A percentile compares a stretch with the other conserved stretches of the same genome.
phyloP scores from a whole-genome alignment of 1,139 yeast genomes.

The Saccharomyces hybrid region DNA sequence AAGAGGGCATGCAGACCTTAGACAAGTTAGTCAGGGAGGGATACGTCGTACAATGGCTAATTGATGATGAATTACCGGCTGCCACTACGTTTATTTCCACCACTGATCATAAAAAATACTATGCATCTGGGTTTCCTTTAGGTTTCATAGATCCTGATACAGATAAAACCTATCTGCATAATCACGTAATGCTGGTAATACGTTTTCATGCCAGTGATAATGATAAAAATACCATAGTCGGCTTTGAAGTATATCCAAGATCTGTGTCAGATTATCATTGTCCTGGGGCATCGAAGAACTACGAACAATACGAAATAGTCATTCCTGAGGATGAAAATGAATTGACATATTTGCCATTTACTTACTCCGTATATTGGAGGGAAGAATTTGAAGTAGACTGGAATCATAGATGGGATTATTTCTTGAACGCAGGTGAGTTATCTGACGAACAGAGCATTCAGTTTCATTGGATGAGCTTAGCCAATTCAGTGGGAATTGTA shows the following conservation, averaged over 20 bases:
- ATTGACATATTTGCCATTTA: conserved; percentile 51
- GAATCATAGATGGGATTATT: conserved; percentile 68
- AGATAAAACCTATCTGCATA: conserved; percentile 55
- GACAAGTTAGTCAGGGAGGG: conserved; percentile 56
- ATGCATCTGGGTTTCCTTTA: conserved; percentile 80
- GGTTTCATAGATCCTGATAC: conserved; percentile 52
- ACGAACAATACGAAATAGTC: conserved; percentile 45
- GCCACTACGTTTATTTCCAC: conserved; percentile 76
- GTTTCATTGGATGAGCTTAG: conserved; percentile 27
- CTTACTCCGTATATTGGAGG: conserved; percentile 85
- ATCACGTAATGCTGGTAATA: conserved; percentile 74
- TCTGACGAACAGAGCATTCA: conserved; percentile 14
- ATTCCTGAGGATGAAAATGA: conserved; percentile 30
- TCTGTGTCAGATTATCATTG: conserved; percentile 61
- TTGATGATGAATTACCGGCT: conserved; percentile 74
- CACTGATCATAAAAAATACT: conserved; percentile 54
- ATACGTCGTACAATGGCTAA: conserved; percentile 75
- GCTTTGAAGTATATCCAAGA: conserved; percentile 84
- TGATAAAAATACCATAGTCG: conserved; percentile 59
- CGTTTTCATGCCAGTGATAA: conserved; percentile 56
- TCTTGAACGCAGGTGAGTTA: conserved; percentile 47
- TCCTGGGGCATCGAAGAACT: conserved; percentile 60
- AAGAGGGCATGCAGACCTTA: conserved; percentile 47
- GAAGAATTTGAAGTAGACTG: conserved; percentile 66
- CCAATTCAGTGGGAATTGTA: conserved; percentile 22